phyloP scores from a whole-genome alignment of 768 basidiomycete genomes.

The Exidia glandulosa region DNA sequence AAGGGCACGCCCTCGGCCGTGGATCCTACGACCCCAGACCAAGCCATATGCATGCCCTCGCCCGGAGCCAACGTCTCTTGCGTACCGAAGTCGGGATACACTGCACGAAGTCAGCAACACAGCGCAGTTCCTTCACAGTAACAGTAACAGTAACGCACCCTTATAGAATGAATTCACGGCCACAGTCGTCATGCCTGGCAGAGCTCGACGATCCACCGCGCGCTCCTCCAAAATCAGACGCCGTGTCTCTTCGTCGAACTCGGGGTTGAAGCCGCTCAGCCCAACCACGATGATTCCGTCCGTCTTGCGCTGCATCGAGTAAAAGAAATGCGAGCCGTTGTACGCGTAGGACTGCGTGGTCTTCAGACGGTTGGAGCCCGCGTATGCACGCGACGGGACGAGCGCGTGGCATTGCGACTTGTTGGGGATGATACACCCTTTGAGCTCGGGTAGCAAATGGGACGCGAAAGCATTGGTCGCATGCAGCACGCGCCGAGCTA shows the following conservation, averaged over 20 bases:
- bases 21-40: conserved; percentile 18
- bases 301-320: conserved; percentile 15
- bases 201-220: background rate
- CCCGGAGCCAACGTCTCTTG: conserved; percentile 8
- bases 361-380: conserved; percentile 11
- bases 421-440: conserved; percentile 49
- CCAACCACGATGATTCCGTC: conserved; percentile 17
- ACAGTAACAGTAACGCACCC: conserved; percentile 11
- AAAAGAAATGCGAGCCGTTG: conserved; percentile 8
- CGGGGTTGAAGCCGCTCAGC: conserved; percentile 9
- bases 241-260: conserved; percentile 2
- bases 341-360: conserved; percentile 8
- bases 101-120: conserved; percentile 10
- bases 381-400: conserved; percentile 13
- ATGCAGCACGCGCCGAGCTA: background rate
- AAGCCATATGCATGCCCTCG: conserved; percentile 13
- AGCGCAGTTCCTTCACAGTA: conserved; percentile 14
- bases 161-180: conserved; percentile 11
- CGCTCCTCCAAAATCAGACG: background rate
- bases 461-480: background rate
- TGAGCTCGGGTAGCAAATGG: conserved; percentile 29
- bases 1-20: conserved; percentile 15
- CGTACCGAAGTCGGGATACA: conserved; percentile 18
- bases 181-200: background rate
- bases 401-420: conserved; percentile 27